A percentile compares a stretch with the other conserved stretches of the same genome.
Conservation (phyloP, 768 basidiomycete genomes). For the Leccinum rimulosum region DNA sequence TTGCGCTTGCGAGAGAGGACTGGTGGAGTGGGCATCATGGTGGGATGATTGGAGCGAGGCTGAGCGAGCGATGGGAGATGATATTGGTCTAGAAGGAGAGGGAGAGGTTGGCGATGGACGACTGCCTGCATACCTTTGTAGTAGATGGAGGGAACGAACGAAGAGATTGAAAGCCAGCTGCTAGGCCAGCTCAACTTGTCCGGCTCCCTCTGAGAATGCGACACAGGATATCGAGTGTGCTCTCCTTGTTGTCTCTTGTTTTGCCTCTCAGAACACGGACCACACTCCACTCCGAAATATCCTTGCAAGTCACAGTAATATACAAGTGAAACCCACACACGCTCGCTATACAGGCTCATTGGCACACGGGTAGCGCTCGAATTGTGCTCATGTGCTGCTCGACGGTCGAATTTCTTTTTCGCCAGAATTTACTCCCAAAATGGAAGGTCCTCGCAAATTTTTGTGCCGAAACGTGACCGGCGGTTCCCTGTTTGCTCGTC, state of each 20-base stretch:
- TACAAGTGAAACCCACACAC: neutral
- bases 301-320: too few species aligned
- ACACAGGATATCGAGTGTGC: slow-evolving; percentile 30
- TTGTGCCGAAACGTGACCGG: slow-evolving; percentile 27
- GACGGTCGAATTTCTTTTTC: slow-evolving; percentile 1
- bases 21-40: slow-evolving; percentile 69
- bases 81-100: slow-evolving; percentile 64
- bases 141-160: slow-evolving; percentile 40
- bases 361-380: neutral
- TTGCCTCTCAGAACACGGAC: slow-evolving; percentile 18
- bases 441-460: slow-evolving; percentile 15
- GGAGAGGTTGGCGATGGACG: slow-evolving; percentile 59
- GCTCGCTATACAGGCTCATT: neutral
- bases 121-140: slow-evolving; percentile 68
- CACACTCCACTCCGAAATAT: neutral
- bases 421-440: slow-evolving; percentile 8
- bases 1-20: slow-evolving; percentile 78
- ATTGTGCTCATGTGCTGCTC: neutral
- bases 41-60: slow-evolving; percentile 41
- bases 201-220: slow-evolving; percentile 29
- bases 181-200: slow-evolving; percentile 30
- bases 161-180: slow-evolving; percentile 36
- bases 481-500: slow-evolving; percentile 24
- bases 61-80: slow-evolving; percentile 55
- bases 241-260: slow-evolving; percentile 30